Percentiles rank a stretch among this genome's conserved stretches.
Conservation (phyloP, 768 basidiomycete species). For the Leccinum aurantiacum region DNA sequence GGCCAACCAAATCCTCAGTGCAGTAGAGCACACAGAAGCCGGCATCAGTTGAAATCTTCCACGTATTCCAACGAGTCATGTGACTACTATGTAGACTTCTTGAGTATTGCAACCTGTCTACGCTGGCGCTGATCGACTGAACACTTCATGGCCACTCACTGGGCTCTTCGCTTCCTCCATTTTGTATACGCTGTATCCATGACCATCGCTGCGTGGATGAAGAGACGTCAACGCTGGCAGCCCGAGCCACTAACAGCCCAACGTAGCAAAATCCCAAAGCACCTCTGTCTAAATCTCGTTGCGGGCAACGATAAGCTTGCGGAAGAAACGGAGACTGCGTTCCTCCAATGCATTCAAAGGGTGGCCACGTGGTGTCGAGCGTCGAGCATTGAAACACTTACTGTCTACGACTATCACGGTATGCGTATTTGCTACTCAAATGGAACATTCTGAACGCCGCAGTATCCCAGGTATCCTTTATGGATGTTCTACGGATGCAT, state of each 20-base stretch:
- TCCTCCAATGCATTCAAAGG: slow-evolving; percentile 54
- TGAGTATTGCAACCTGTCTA: neutral
- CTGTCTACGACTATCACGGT: slow-evolving; percentile 75
- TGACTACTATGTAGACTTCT: slow-evolving; percentile 7
- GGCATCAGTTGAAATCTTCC: slow-evolving; percentile 1
- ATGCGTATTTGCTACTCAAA: slow-evolving; percentile 23
- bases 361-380: slow-evolving; percentile 61
- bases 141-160: slow-evolving; percentile 40
- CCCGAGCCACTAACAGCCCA: slow-evolving; percentile 51
- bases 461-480: slow-evolving; percentile 40
- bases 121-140: slow-evolving; percentile 1
- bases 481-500: slow-evolving; percentile 42
- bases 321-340: slow-evolving; percentile 38
- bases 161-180: slow-evolving; percentile 58
- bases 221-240: slow-evolving; percentile 33
- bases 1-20: no score
- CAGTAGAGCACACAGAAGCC: no score
- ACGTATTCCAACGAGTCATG: slow-evolving; percentile 25
- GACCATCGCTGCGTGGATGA: slow-evolving; percentile 41
- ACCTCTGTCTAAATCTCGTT: slow-evolving; percentile 66
- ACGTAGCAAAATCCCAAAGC: slow-evolving; percentile 60
- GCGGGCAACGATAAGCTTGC: slow-evolving; percentile 38
- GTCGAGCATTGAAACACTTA: slow-evolving; percentile 62
- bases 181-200: slow-evolving; percentile 49
- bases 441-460: slow-evolving; percentile 6